phyloP scores from a whole-genome alignment of 1,139 yeast species.

The Scheffersomyces lignicola region DNA sequence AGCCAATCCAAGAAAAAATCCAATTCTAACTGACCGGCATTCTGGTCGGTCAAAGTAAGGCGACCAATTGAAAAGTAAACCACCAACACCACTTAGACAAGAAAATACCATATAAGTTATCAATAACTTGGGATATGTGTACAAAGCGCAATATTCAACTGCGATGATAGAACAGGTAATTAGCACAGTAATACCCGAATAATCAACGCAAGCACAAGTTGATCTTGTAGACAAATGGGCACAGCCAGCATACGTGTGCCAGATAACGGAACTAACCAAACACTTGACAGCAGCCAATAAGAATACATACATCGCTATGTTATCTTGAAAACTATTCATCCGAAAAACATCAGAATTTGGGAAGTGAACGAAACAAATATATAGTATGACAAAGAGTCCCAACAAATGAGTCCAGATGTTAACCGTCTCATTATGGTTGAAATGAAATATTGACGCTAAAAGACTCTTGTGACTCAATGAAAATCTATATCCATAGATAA shows the following conservation, averaged over 20 bases:
- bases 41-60: conserved; percentile 88
- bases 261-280: conserved; percentile 70
- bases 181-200: conserved; percentile 88
- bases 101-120: conserved; percentile 60
- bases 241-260: conserved; percentile 92
- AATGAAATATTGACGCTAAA: conserved; percentile 53
- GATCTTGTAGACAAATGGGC: conserved; percentile 63
- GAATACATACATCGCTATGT: conserved; percentile 59
- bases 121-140: conserved; percentile 54
- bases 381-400: conserved; percentile 63
- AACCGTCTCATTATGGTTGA: conserved; percentile 80
- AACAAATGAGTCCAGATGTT: conserved; percentile 91
- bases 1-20: conserved; percentile 82
- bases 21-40: conserved; percentile 73
- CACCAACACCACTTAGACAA: conserved; percentile 63
- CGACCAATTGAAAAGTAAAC: conserved; percentile 85
- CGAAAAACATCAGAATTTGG: conserved; percentile 53
- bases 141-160: conserved; percentile 79
- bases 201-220: conserved; percentile 89
- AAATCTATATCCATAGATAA: conserved; percentile 83
- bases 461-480: conserved; percentile 64
- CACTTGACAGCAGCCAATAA: conserved; percentile 75
- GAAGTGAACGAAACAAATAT: conserved; percentile 57
- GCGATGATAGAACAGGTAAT: conserved; percentile 90
- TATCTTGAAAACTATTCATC: conserved; percentile 46